Evolutionary conservation across 2,329 filamentous ascomycete species (phyloP).

Genomic region (Hypoxylon sp.): DNA sequence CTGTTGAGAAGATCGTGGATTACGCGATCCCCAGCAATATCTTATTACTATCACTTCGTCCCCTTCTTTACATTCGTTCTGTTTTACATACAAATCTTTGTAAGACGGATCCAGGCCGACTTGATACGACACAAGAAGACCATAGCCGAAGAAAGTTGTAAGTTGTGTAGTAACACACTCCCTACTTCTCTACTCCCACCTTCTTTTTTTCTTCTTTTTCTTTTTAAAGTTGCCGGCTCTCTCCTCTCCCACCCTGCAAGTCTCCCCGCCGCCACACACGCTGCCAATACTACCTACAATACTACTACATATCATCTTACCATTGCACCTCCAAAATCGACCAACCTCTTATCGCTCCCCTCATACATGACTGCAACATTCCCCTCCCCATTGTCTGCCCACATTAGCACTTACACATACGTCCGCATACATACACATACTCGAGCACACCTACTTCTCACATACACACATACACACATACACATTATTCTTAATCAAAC

Average conservation of each 20-base stretch:
- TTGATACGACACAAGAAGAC: slow-evolving; percentile 40
- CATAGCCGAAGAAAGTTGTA: slow-evolving; percentile 42
- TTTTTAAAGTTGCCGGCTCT: slow-evolving; percentile 42
- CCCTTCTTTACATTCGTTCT: slow-evolving; percentile 42
- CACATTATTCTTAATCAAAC: slow-evolving; percentile 40
- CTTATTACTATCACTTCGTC: slow-evolving; percentile 39
- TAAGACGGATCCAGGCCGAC: slow-evolving; percentile 45
- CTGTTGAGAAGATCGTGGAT: slow-evolving; percentile 46
- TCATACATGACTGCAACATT: slow-evolving; percentile 44
- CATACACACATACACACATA: slow-evolving; percentile 36
- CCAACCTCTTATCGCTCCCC: slow-evolving; percentile 48
- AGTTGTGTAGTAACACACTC: slow-evolving; percentile 42
- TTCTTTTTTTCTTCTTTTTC: slow-evolving; percentile 33
- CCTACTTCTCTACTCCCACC: slow-evolving; percentile 17
- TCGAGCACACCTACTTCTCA: slow-evolving; percentile 35
- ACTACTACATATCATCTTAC: slow-evolving; percentile 37
- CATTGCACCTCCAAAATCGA: slow-evolving; percentile 39
- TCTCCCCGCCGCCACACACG: slow-evolving; percentile 39
- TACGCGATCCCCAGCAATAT: slow-evolving; percentile 44
- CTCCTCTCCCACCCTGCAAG: slow-evolving; percentile 42
- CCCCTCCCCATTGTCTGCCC: slow-evolving; percentile 47
- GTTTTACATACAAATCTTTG: slow-evolving; percentile 45
- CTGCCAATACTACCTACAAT: slow-evolving; percentile 31
- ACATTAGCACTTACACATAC: slow-evolving; percentile 42
- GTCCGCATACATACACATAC: slow-evolving; percentile 22